Base-by-base conservation (phyloP, 2,329 filamentous ascomycete species). In the Mycocentrospora acerina region DNA sequence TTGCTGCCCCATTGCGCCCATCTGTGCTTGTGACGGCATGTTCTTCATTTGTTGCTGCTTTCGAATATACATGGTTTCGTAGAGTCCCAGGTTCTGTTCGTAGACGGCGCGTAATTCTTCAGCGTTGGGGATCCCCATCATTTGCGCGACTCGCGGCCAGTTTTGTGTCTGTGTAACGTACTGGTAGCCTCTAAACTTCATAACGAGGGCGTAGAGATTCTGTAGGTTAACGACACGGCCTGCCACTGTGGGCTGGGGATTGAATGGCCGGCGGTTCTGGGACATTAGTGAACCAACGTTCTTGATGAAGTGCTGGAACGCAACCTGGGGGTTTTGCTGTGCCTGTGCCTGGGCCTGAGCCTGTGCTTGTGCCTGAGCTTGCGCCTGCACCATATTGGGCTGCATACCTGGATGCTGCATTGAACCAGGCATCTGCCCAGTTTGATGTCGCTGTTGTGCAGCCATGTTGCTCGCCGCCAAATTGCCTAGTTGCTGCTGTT, bases 271-370 rank as follows among this genome's bases (percentile, higher is more conserved):
- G 22, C 83, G 81, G 42, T 86, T 83, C 32, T 81, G 77, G 43
- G 79, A 79, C 84, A 94, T 94, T 48, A 94, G 87, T n/a, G 77
- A 71, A 14, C 81, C 78, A 7, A 97, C 73, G 26, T 83, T 86
- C 57, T 88, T 86, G 67, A 95, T 75, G 42, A 70, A 70, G 8
- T 54, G 50, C 39, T 66, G 60, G n/a, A 55, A 44, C 29, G 57
- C 55, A 13, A 48, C 41, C 14, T 53, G 51, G 9, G 51, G 41
- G n/a, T 54, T 51, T 15, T 53, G 48, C 13, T 54, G 50, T 27
- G 46, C 38, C 22, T 53, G 43, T 30, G 37, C 40, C 12, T 29
- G 29, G n/a, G 37, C 22, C 17, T 34, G 32, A 15, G 19, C 22
- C 14, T 30, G 46, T 32, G 30, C 33, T 16, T 30, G 38, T 38